Base-by-base conservation (phyloP, 2,329 filamentous ascomycete species). In the Nothomitra cinnamomea region DNA sequence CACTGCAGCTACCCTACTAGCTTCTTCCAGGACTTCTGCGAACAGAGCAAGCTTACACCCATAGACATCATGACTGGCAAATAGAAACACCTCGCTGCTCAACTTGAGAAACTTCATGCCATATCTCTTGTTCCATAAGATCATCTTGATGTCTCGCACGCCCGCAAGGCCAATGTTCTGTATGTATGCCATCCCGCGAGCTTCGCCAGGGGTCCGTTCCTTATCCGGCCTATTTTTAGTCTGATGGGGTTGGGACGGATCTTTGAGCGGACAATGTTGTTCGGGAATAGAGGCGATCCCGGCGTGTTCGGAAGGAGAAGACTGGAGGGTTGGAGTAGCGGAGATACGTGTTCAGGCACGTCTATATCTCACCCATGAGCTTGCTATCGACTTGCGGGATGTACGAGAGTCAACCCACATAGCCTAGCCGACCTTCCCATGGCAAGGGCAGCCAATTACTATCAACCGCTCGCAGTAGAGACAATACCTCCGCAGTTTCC, bases 21-120 rank as follows among this genome's bases (percentile, higher is more conserved):
- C 86, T 58, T 89, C 82, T 1, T 78, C 82, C 8, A 96, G 72
- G 0, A 77, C 80, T 13, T 88, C 82, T 0, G 89, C 90, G 64
- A 95, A 95, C 0, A 85, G 83, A 0, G 80, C 82, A 12, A 96
- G 73, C 59, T 79, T 83, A 66, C 96, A 96, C 0, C 89, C 90
- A 59, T 94, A 83, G 57, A 87, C 83, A 22, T 78, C 76, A 62
- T 96, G 90, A 58, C 86, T 94, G 1, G 90, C 90, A 65, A 95
- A 95, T 0, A 90, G 90, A 58, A 96, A 96, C 85, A 95, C 95
- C 60, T 95, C 90, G 53, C 87, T 94, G 60, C 87, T 94, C 19
- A 96, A 72, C 1, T 90, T 79, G 78, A 96, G 79, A 65, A 96
- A 95, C 60, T 81, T 89, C 67, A 96, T 96, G 40, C 83, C 82